Evolutionary conservation across 1,139 yeast genomes (phyloP).

Genomic region (Pneumocystis canis): DNA sequence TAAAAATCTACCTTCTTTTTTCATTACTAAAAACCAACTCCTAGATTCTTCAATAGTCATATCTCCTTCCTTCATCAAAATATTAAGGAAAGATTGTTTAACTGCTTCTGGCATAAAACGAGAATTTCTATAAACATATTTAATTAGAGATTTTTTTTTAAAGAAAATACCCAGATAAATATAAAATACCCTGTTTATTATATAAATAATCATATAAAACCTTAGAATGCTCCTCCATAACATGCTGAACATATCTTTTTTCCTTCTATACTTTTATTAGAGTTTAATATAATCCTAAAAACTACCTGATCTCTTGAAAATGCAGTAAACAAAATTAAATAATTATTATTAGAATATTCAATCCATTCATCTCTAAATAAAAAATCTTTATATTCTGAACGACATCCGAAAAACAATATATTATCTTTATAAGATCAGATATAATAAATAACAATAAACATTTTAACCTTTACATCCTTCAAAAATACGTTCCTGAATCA

Average conservation of each 20-base stretch:
- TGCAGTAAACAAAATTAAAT: conserved; percentile 35
- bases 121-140: conserved; percentile 74
- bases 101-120: conserved; percentile 94
- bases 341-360: conserved; percentile 22
- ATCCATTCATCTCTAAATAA: conserved; percentile 47
- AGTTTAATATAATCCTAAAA: conserved; percentile 6
- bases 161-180: neutral
- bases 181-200: conserved; percentile 36
- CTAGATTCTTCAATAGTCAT: conserved; percentile 36
- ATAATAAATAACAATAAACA: neutral
- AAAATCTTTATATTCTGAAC: conserved; percentile 53
- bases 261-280: neutral
- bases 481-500: conserved; percentile 44
- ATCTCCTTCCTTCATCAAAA: conserved; percentile 33
- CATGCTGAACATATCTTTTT: conserved; percentile 61
- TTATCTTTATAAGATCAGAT: conserved; percentile 11
- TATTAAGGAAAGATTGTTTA: conserved; percentile 53
- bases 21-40: conserved; percentile 42
- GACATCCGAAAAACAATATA: conserved; percentile 58
- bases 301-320: conserved; percentile 44
- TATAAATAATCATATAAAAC: conserved; percentile 39
- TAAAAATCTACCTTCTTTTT: conserved; percentile 50
- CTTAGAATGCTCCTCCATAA: conserved; percentile 37
- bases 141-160: conserved; percentile 20
- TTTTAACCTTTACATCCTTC: neutral